Conservation (phyloP, 208 protist genomes). For the Trichomonas vaginalis region DNA sequence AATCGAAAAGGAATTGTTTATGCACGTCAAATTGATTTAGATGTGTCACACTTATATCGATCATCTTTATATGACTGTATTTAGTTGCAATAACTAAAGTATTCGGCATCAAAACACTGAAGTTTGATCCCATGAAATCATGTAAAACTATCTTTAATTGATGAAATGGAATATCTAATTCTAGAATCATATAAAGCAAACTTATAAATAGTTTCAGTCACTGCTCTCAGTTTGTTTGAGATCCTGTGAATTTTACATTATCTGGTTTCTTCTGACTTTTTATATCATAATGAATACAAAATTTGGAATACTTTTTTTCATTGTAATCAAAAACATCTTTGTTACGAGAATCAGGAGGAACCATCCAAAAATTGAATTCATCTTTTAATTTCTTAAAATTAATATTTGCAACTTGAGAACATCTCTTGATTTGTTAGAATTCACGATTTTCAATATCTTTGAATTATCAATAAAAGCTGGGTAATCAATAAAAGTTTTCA, state of each 20-base stretch:
- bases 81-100: neutral
- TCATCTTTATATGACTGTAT: neutral
- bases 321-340: slow-evolving; percentile 1
- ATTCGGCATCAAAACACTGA: neutral
- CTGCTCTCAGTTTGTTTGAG: neutral
- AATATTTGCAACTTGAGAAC: neutral
- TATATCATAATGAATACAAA: neutral
- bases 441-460: neutral
- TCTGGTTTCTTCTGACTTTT: neutral
- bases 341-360: neutral
- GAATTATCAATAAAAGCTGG: neutral
- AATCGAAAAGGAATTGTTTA: neutral
- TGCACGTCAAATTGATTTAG: neutral
- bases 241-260: neutral
- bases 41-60: neutral
- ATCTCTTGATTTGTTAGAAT: too few species aligned
- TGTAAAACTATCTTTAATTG: neutral
- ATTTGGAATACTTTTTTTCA: neutral
- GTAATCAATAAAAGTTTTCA: neutral
- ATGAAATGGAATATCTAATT: neutral
- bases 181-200: neutral
- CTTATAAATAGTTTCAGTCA: neutral
- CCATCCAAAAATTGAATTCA: neutral
- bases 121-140: neutral
- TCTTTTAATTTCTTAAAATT: neutral